Conservation (phyloP, 352 stramenopile species). For the Phytophthora meadii region DNA sequence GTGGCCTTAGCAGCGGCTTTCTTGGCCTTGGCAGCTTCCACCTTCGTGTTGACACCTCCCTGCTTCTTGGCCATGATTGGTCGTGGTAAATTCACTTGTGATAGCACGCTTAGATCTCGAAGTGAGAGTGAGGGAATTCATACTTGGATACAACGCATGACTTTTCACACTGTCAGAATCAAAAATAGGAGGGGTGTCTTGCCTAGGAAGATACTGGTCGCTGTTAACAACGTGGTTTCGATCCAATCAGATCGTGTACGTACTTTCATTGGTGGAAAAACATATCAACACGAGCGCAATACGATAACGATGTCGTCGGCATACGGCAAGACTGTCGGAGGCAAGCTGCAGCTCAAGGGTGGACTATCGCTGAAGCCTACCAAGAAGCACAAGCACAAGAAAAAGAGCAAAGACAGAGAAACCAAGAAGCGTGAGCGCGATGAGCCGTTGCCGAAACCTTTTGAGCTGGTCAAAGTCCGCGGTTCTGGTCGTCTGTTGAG, state of each 20-base stretch:
- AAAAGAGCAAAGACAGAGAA: slow-evolving; percentile 43
- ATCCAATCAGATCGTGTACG: slow-evolving; percentile 9
- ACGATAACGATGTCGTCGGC: slow-evolving; percentile 34
- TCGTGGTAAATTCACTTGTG: slow-evolving; percentile 19
- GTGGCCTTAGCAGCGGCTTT: slow-evolving; percentile 61
- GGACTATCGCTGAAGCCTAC: slow-evolving; percentile 71
- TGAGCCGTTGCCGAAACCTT: slow-evolving; percentile 40
- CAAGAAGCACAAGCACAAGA: slow-evolving; percentile 66
- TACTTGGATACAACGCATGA: background rate
- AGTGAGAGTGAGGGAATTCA: background rate
- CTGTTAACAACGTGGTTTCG: slow-evolving; percentile 7
- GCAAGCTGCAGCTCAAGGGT: slow-evolving; percentile 86
- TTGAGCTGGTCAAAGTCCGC: slow-evolving; percentile 80
- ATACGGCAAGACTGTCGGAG: slow-evolving; percentile 77
- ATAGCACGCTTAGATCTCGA: background rate
- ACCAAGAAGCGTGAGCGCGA: slow-evolving; percentile 19
- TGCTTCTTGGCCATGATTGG: slow-evolving; percentile 60
- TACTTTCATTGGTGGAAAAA: slow-evolving; percentile 15
- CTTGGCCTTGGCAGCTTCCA: slow-evolving; percentile 76
- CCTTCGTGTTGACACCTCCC: slow-evolving; percentile 69
- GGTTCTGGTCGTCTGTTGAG: slow-evolving; percentile 86
- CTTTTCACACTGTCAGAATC: background rate
- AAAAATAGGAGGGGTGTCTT: background rate
- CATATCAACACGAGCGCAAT: background rate
- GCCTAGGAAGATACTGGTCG: slow-evolving; percentile 8